A percentile compares a stretch with the other conserved stretches of the same genome.
phyloP scores from a whole-genome alignment of 192 early-diverging fungal species.

The Podila verticillata region DNA sequence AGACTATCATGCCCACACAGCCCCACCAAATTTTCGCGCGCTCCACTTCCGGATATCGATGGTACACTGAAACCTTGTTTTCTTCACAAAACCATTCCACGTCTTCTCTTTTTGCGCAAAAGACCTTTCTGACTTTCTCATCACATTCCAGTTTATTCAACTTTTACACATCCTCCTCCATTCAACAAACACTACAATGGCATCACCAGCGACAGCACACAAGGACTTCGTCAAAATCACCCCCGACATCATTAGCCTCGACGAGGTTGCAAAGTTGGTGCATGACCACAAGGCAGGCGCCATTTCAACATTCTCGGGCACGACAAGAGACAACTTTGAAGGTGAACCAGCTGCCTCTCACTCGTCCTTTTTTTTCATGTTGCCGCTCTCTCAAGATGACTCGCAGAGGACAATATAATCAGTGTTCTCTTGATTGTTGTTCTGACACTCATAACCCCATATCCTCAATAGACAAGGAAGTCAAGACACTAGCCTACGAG shows the following conservation, averaged over 20 bases:
- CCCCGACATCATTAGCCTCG: constrained; percentile 64
- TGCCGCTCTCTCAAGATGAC: too few species aligned
- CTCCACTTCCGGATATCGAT: neutral
- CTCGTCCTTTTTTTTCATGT: constrained; percentile 4
- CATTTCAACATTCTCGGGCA: constrained; percentile 88
- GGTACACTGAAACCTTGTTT: neutral
- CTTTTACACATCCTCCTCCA: neutral
- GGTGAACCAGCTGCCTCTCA: constrained; percentile 55
- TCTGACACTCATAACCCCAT: too few species aligned
- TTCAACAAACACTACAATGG: neutral
- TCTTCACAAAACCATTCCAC: neutral
- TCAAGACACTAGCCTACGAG: constrained; percentile 83
- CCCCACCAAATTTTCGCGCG: neutral
- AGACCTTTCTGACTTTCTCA: neutral
- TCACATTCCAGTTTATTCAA: neutral
- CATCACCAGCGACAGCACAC: constrained; percentile 3
- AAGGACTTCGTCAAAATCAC: constrained; percentile 67
- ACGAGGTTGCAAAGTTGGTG: constrained; percentile 69
- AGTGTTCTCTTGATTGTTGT: neutral
- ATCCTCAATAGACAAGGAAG: constrained; percentile 62
- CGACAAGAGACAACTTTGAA: constrained; percentile 85
- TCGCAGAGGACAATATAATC: neutral
- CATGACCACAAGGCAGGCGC: constrained; percentile 82
- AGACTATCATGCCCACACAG: neutral
- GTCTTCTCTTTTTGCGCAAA: neutral